These are phyloP conservation scores for Fusarium austroafricanum DNA, from an alignment of 2,329 filamentous ascomycete species.

Conservation along the genomic window DNA sequence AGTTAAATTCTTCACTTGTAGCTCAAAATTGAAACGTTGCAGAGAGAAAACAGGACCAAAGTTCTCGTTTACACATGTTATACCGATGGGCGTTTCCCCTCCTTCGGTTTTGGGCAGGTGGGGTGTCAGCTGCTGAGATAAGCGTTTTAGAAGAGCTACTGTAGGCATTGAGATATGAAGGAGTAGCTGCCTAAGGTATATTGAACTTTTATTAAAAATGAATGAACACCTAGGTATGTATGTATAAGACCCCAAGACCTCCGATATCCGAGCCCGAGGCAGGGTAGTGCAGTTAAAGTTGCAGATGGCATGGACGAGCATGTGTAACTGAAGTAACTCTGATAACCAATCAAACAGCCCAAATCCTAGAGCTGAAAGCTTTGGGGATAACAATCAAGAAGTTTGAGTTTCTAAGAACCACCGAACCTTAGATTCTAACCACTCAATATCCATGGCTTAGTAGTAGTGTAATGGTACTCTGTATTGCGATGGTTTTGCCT, in stretches of 20 bases:
- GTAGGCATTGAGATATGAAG: too few relatives aligned
- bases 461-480: background rate
- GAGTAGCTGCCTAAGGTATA: too few relatives aligned
- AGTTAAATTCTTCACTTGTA: background rate
- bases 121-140: conserved; percentile 43
- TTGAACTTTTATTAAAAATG: background rate
- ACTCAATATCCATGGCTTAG: background rate
- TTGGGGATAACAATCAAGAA: background rate
- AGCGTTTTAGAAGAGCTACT: conserved; percentile 22
- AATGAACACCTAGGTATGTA: background rate
- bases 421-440: background rate
- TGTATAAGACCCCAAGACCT: background rate
- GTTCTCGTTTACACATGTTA: conserved; percentile 7
- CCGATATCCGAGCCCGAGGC: conserved; percentile 4
- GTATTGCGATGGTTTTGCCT: background rate
- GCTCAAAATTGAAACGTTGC: conserved; percentile 13
- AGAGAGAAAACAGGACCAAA: conserved; percentile 1
- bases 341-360: conserved; percentile 18
- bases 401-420: background rate
- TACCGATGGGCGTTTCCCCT: conserved; percentile 36
- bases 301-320: conserved; percentile 23
- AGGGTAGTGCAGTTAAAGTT: conserved; percentile 16
- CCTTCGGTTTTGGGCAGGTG: conserved; percentile 43
- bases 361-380: background rate
- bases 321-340: conserved; percentile 17